Base-by-base conservation (phyloP, 306 rosid genomes). In the Trifolium dubium region DNA sequence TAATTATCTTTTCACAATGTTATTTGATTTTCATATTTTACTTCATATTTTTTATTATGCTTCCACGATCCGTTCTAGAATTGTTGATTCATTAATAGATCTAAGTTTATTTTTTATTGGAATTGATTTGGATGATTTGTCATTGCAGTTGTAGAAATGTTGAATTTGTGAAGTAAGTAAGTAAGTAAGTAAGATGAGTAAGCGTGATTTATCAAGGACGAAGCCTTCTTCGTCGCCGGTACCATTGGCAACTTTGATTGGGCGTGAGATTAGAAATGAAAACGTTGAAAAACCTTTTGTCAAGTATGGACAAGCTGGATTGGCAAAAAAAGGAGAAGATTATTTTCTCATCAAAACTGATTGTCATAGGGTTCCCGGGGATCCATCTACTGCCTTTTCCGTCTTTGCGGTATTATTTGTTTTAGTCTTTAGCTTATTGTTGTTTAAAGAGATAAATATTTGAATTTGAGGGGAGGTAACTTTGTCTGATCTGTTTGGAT, bases 291-390 rank as follows among this genome's bases (percentile, higher is more conserved):
- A 85, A 61, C 99, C 99, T 65, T 88, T 82, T 47, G 86, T 95
- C 47, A 95, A 92, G 87, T 86, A 84, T 74, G 99, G 99, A 30
- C 99, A 95, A 81, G 97, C 99, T 75, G 99, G 93, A 73, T 86
- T 95, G 95, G 98, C 98, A 17, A 95, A 87, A 88, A 95, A 95
- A 78, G 99, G 99, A 73, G 99, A 95, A 84, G 98, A 95, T 82
- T 95, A 87, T 84, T 95, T 87, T 86, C 80, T 95, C 58, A 88
- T 95, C 72, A 95, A 88, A 80, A 86, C 80, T 0, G 98, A 95
- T 67, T 92, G 89, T 87, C 86, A 82, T 46, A 84, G 97, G 78
- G 79, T 88, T 85, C 93, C 87, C 8, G 95, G 89, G 29, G 86
- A 92, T 82, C 81, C 86, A 1, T 86, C 95, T 5, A 89, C 99